Evolutionary conservation across 2,329 filamentous ascomycete species (phyloP), one percentile per base, ranked within the genome.

Genomic region (Apiospora sp.): DNA sequence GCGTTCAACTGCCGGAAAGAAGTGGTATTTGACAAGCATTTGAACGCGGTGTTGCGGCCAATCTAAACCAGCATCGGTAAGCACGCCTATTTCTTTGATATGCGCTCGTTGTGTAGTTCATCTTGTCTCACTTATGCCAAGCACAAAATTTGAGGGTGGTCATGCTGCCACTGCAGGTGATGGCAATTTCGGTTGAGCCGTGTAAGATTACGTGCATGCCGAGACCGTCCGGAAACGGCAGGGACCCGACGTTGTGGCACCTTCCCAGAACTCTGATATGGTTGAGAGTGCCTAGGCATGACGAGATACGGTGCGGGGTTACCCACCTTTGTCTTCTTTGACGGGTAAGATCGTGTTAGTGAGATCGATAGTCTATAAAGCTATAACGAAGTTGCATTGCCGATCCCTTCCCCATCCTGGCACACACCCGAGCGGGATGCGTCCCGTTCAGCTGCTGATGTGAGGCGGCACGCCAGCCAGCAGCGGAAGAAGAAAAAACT

Each of bases 361-460:
- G 58, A 64, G 10, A 41, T 64, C 58, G 58, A 64, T 64, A 64
- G 58, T 64, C 58, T 64, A 64, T 64, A 64, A n/a, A 64, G 12
- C 58, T 64, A 64, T 37, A 19, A 22, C n/a, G 22, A 37, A n/a
- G 58, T 10, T 41, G 58, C 34, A 64, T 19, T 64, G 58, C 34
- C 58, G 58, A 64, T 64, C 58, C 34, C 34, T 64, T 41, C 34
- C 58, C 34, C 58, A 41, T 41, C 58, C 4, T n/a, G 30, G 34
- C 10, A 10, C 58, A 6, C 58, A 13, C 19, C 34, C 58, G 8
- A 30, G 34, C 58, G 58, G 34, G 2, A n/a, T 22, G 4, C 22
- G 58, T 37, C 34, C 19, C 58, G 19, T 14, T 12, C 34, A 12
- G 58, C 54, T 19, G n/a, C 34, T 64, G 58, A 10, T 14, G 34